A percentile compares a stretch with the other conserved stretches of the same genome.
Conservation (phyloP, 768 basidiomycete genomes). For the Lactarius tabidus region DNA sequence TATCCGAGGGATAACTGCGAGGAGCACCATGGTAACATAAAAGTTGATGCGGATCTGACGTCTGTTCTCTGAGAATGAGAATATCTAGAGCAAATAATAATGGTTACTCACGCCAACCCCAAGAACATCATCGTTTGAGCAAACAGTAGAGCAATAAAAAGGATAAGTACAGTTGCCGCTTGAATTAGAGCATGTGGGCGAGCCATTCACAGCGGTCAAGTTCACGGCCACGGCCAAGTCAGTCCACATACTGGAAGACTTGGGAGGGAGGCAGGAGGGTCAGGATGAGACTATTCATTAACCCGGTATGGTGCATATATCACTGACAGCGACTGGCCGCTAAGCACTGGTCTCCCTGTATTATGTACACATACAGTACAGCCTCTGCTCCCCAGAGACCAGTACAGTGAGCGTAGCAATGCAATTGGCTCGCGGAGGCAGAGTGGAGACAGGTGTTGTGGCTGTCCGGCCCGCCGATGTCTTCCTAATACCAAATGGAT, state of each 20-base stretch:
- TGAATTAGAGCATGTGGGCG: too few species aligned
- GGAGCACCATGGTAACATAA: slow-evolving; percentile 13
- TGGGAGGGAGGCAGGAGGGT: not conserved
- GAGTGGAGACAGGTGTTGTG: not conserved
- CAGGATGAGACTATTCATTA: not conserved
- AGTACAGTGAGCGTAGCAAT: not conserved
- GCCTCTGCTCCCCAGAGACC: not conserved
- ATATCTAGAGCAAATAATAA: not conserved
- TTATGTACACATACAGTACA: not conserved
- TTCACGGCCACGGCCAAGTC: too few species aligned
- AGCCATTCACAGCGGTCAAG: too few species aligned
- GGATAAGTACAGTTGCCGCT: too few species aligned
- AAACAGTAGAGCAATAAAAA: too few species aligned
- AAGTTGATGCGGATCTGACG: slow-evolving; percentile 21
- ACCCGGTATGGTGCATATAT: not conserved
- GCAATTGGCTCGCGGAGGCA: not conserved
- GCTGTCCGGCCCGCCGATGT: not conserved
- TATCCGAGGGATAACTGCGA: slow-evolving; percentile 5
- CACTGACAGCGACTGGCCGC: not conserved
- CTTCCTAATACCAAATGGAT: not conserved
- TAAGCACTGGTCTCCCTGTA: not conserved
- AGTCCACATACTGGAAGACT: slow-evolving; percentile 6
- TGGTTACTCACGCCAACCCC: slow-evolving; percentile 7
- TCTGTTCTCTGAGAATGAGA: not conserved
- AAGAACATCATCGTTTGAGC: not conserved